phyloP scores from a whole-genome alignment of 176 grass and related monocot species.

The Echinochloa phyllopogon region DNA sequence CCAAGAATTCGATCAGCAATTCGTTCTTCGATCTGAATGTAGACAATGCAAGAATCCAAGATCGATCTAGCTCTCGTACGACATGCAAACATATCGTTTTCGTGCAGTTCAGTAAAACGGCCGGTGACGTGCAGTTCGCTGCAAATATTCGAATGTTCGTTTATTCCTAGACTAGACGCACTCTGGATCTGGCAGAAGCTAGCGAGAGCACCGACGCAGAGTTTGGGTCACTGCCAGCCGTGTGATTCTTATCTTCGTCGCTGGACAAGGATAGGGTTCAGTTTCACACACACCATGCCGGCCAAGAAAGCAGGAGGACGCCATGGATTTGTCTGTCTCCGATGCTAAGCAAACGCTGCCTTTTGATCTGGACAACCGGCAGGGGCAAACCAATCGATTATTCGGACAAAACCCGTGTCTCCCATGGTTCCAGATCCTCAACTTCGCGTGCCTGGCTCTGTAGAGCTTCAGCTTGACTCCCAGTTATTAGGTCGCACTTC shows the following conservation, averaged over 20 bases:
- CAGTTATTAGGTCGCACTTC: not conserved
- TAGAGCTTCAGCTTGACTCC: not conserved
- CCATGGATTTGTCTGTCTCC: not conserved
- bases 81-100: not conserved
- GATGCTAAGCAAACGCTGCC: conserved; percentile 25
- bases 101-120: not conserved
- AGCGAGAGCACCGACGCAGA: not conserved
- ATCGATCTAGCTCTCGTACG: not conserved
- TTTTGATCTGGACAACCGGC: conserved; percentile 7
- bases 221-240: conserved; percentile 28
- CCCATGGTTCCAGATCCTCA: not conserved
- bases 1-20: not conserved
- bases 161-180: not conserved
- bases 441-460: not conserved
- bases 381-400: conserved; percentile 27
- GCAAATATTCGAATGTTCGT: conserved; percentile 7
- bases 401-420: not conserved
- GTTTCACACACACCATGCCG: not conserved
- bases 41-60: not conserved
- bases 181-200: not conserved
- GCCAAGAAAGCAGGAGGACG: conserved; percentile 3
- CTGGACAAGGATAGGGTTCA: not conserved
- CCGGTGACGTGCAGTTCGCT: not conserved
- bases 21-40: not conserved
- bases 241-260: conserved; percentile 28